Conservation (phyloP, 2,329 filamentous ascomycete species). For the Talaromyces pinophilus region DNA sequence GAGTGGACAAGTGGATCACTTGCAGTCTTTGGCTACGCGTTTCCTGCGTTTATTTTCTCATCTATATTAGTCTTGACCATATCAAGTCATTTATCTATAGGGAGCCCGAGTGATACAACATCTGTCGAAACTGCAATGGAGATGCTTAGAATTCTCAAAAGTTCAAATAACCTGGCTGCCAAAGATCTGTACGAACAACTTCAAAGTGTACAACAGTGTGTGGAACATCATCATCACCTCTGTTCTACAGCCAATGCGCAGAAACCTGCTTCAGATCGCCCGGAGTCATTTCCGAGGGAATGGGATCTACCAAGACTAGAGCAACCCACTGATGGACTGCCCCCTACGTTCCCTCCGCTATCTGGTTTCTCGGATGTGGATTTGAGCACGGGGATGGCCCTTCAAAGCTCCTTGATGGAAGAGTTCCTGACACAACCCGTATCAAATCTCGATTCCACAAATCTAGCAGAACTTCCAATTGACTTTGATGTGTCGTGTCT, state of each 20-base stretch:
- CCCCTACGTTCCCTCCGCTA: not conserved
- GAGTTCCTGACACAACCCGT: not conserved
- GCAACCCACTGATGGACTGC: not conserved
- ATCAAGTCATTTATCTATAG: not conserved
- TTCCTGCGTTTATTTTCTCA: not conserved
- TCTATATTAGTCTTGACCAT: not conserved
- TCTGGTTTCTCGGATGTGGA: not conserved
- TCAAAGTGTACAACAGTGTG: not conserved
- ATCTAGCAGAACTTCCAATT: not conserved
- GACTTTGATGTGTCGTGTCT: not conserved
- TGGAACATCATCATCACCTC: not conserved
- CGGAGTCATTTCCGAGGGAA: not conserved
- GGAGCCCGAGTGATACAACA: not conserved
- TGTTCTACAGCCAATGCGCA: not conserved
- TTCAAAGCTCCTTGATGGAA: not conserved
- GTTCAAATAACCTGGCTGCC: constrained; percentile 6
- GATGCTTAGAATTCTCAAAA: constrained; percentile 7
- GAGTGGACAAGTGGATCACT: not conserved
- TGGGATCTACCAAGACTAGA: not conserved
- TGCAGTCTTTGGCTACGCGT: not conserved
- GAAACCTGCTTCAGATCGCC: not conserved
- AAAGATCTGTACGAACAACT: constrained; percentile 10
- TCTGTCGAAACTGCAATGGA: constrained; percentile 8
- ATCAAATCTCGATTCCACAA: not conserved
- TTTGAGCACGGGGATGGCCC: not conserved